Base-by-base conservation (phyloP, 2,329 filamentous ascomycete species). In the Mariannaea elegans region DNA sequence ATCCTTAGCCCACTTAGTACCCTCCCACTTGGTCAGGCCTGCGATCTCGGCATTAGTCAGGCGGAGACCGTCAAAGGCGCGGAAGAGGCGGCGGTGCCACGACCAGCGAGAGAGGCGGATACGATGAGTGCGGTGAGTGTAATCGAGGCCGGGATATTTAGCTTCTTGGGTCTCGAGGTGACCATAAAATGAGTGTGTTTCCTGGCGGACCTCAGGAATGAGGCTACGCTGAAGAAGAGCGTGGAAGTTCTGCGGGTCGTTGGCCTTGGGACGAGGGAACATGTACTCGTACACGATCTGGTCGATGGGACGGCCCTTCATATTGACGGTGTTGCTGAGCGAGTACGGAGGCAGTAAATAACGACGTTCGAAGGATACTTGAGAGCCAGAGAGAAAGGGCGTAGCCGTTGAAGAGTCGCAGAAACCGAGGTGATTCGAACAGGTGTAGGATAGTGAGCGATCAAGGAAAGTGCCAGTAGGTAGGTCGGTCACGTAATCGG, bases 91-190 rank as follows among this genome's bases (percentile, higher is more conserved):
- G 62, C 87, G 84, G 75, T 94, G 91, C 86, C 91, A 92, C 14
- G 84, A 85, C 81, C 90, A 94, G 60, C 90, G 88, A 68, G 87
- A 85, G 8, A 94, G 86, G n/a, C 91, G 89, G 74, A 90, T 88
- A 65, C 90, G 89, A 76, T 94, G 91, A 7, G 89, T 90, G 21
- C 78, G 80, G 72, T 91, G 82, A 60, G 84, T 87, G 80, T 94
- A 94, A 80, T 94, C 91, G 56, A 94, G 85, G 27, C 91, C 91
- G 0, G 91, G 91, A 66, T 94, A 94, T 69, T 92, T 91, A 65
- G 91, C 90, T 79, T 94, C 91, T 66, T 90, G 86, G 23, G 89
- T 92, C 72, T 92, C 88, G 65, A 94, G 85, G 71, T 91, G 89
- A 66, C 91, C 91, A 76, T 92, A 94, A 78, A 92, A 94, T 50